Evolutionary conservation across 441 rosid species (phyloP).

Genomic region (Brassica balearica): DNA sequence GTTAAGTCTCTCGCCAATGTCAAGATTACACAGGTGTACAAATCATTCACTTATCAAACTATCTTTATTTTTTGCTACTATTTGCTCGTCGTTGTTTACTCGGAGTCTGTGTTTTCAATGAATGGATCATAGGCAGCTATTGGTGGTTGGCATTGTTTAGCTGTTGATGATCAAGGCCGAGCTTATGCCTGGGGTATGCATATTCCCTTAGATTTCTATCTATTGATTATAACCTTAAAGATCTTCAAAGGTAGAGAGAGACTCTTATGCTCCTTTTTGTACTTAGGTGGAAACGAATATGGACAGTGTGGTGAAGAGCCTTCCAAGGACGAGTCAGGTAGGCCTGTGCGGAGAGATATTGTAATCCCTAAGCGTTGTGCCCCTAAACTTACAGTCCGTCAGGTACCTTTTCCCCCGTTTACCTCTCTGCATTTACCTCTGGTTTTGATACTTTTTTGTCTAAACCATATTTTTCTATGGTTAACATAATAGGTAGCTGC

Average conservation of each 20-base stretch:
- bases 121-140: slow-evolving; percentile 78
- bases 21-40: slow-evolving; percentile 81
- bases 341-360: slow-evolving; percentile 87
- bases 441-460: neutral
- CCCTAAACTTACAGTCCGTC: slow-evolving; percentile 82
- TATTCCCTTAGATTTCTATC: slow-evolving; percentile 12
- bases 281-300: slow-evolving; percentile 94
- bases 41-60: neutral
- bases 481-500: slow-evolving; percentile 81
- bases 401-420: slow-evolving; percentile 53
- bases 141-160: slow-evolving; percentile 99
- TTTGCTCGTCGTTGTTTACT: slow-evolving; percentile 2
- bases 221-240: slow-evolving; percentile 20
- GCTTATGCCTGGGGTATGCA: slow-evolving; percentile 96
- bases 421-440: slow-evolving; percentile 24
- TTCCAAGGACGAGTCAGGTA: slow-evolving; percentile 82
- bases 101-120: slow-evolving; percentile 23
- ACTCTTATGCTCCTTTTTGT: neutral
- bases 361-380: slow-evolving; percentile 97
- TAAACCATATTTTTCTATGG: slow-evolving; percentile 13
- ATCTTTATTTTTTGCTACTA: neutral
- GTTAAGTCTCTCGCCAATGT: slow-evolving; percentile 82
- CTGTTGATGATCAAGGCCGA: slow-evolving; percentile 98
- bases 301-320: slow-evolving; percentile 99
- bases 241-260: neutral